phyloP scores from a whole-genome alignment of 345 rosid genomes.

The Salix purpurea region DNA sequence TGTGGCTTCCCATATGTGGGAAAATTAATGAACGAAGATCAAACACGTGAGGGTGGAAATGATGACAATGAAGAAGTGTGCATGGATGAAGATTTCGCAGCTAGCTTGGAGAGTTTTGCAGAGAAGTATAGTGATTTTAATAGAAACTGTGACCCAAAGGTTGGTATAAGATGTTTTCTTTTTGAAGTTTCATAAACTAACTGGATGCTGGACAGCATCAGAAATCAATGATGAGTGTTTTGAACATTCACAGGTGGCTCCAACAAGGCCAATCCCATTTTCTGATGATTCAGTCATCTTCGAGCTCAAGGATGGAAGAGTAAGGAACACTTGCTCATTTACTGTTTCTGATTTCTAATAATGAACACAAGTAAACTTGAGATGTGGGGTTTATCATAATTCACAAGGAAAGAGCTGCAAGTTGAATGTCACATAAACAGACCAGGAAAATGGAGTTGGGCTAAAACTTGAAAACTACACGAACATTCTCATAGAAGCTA shows the following conservation, averaged over 20 bases:
- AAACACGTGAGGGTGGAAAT: slow-evolving; percentile 3
- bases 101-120: slow-evolving; percentile 25
- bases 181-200: not conserved
- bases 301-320: slow-evolving; percentile 68
- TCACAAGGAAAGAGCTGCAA: not conserved
- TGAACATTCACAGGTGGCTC: slow-evolving; percentile 44
- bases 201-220: slow-evolving; percentile 1
- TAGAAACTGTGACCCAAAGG: slow-evolving; percentile 40
- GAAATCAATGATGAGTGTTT: slow-evolving; percentile 6
- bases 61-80: slow-evolving; percentile 26
- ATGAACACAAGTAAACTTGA: not conserved
- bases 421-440: no score
- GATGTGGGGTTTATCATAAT: not conserved
- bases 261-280: slow-evolving; percentile 57
- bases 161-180: slow-evolving; percentile 13
- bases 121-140: slow-evolving; percentile 15
- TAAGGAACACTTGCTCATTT: slow-evolving; percentile 31
- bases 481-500: no score
- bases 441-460: no score
- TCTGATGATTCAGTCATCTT: slow-evolving; percentile 51
- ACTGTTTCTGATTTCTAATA: not conserved
- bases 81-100: slow-evolving; percentile 27
- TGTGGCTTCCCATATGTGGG: slow-evolving; percentile 40
- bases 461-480: no score
- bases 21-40: slow-evolving; percentile 13